phyloP scores from a whole-genome alignment of 257 asterid genomes.

The Misopates orontium region DNA sequence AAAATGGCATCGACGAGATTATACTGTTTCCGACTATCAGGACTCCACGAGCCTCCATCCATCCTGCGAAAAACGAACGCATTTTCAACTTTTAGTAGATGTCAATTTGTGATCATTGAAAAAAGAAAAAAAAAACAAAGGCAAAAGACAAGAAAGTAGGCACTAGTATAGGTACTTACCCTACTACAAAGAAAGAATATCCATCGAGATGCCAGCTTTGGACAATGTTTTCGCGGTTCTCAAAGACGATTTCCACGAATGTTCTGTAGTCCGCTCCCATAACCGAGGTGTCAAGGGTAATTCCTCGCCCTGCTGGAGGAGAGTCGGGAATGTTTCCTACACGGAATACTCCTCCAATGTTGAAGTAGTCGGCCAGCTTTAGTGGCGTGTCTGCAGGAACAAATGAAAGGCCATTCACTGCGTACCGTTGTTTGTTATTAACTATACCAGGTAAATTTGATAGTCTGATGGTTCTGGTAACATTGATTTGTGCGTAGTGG shows the following conservation, averaged over 20 bases:
- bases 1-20: conserved; percentile 65
- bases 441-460: conserved; percentile 39
- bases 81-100: not conserved
- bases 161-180: conserved; percentile 33
- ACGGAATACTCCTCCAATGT: conserved; percentile 51
- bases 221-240: conserved; percentile 48
- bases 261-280: conserved; percentile 60
- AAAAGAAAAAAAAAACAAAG: not conserved
- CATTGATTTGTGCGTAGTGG: conserved; percentile 64
- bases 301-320: conserved; percentile 36
- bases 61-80: conserved; percentile 44
- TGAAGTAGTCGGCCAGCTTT: conserved; percentile 72
- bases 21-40: conserved; percentile 47
- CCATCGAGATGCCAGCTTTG: conserved; percentile 86
- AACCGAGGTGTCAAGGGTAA: conserved; percentile 50
- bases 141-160: not conserved
- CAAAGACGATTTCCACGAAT: conserved; percentile 72
- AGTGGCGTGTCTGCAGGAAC: conserved; percentile 65
- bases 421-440: conserved; percentile 55
- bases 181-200: conserved; percentile 67
- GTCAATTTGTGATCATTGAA: not conserved
- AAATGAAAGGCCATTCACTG: conserved; percentile 59
- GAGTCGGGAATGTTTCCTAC: conserved; percentile 57
- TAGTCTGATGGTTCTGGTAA: conserved; percentile 47
- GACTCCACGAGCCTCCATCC: conserved; percentile 65